Conservation (phyloP, 2,329 filamentous ascomycete species). For the Colletotrichum lupini region DNA sequence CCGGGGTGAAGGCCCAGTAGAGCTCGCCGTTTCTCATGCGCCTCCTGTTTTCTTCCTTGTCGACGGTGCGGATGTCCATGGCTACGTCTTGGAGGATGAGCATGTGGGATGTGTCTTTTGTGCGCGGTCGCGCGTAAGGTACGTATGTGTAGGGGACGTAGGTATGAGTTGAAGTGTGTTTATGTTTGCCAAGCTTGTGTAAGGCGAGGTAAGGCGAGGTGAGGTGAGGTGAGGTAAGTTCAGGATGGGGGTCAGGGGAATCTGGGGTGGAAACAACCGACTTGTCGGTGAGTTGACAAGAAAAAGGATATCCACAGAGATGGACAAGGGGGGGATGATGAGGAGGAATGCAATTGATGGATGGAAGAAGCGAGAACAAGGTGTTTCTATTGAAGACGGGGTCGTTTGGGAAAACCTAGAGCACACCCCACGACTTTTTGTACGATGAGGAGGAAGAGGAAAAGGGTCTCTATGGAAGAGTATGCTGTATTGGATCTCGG, state of each 20-base stretch:
- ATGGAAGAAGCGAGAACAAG: neutral
- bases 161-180: neutral
- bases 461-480: neutral
- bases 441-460: neutral
- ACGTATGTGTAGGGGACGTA: neutral
- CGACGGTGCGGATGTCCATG: slow-evolving; percentile 42
- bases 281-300: neutral
- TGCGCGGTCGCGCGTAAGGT: neutral
- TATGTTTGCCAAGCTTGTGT: too few relatives aligned
- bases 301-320: neutral
- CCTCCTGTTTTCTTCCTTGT: slow-evolving; percentile 58
- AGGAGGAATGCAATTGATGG: neutral
- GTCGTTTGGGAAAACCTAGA: neutral
- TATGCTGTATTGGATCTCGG: neutral
- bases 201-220: neutral
- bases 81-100: slow-evolving; percentile 1
- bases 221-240: too few relatives aligned
- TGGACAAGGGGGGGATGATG: neutral
- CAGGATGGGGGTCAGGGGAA: neutral
- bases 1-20: slow-evolving; percentile 78
- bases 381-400: neutral
- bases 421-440: slow-evolving; percentile 20
- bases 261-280: neutral
- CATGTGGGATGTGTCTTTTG: neutral
- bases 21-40: slow-evolving; percentile 76